Conservation (phyloP, 352 stramenopile genomes). For the Globisporangium recalcitrans region DNA sequence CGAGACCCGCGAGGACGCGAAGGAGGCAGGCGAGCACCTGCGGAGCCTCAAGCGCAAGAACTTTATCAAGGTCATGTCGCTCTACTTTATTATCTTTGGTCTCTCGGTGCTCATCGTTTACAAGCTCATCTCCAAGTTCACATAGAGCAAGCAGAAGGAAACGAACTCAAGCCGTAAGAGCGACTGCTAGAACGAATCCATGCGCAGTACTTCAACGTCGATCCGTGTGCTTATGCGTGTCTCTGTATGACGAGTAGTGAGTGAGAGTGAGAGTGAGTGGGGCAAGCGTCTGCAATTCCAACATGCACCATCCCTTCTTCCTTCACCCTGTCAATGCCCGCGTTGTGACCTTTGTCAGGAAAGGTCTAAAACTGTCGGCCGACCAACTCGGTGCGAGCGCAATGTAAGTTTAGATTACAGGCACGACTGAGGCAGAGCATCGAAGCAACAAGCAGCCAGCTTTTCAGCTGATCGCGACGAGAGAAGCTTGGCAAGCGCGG, state of each 20-base stretch:
- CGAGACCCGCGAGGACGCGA: conserved; percentile 62
- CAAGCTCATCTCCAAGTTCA: conserved; percentile 61
- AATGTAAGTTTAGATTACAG: neutral
- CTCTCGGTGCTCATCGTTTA: conserved; percentile 70
- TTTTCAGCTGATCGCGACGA: neutral
- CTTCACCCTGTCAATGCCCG: neutral
- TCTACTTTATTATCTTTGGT: conserved; percentile 79
- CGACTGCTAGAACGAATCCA: conserved; percentile 1
- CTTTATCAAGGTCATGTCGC: conserved; percentile 60
- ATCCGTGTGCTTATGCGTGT: neutral
- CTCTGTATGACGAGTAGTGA: too few relatives aligned
- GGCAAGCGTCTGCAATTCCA: neutral
- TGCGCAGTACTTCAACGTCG: neutral
- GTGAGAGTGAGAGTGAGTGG: neutral
- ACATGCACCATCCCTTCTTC: neutral
- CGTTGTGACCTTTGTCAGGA: neutral
- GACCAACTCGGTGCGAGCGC: neutral
- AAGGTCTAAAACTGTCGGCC: neutral
- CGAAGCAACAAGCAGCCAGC: neutral
- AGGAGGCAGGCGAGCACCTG: conserved; percentile 61
- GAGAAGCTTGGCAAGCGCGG: neutral
- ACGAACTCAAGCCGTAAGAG: neutral
- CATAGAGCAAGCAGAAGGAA: conserved; percentile 16
- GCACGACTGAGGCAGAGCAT: neutral
- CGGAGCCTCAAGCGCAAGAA: conserved; percentile 82